Base-by-base conservation (phyloP, 345 rosid species). In the Punica granatum region DNA sequence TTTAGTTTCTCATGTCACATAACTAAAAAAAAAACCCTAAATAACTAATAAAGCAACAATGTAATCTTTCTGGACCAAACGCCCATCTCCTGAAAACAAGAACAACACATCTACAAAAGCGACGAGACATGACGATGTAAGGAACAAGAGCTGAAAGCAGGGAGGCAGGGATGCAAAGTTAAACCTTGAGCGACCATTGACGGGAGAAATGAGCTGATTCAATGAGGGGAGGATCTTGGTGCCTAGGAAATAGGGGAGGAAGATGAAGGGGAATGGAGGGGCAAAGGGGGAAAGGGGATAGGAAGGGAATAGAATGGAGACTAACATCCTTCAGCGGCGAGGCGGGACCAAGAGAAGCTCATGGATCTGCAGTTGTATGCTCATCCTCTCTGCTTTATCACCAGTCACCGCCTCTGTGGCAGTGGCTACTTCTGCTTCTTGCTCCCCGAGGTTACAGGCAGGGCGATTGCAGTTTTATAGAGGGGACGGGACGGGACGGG, bases 331-430 rank as follows among this genome's bases (percentile, higher is more conserved):
- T 91, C 87, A 25, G 89, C 72, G 70, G 97, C 97, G 70, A 86
- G 32, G 67, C 91, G 81, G 28, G 86, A 77, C 73, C 90, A 75
- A 48, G 90, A 86, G 75, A 90, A 85, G 74, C 80, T 82, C 75
- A 89, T 77, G 69, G 93, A 89, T 85, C 96, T 87, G 65, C 96
- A 82, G 78, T 87, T 81, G 34, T 64, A 41, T 28, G 70, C 65
- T 69, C 84, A 80, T 26, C 97, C 96, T 81, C 72, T 83, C 82
- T 84, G 96, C 84, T 70, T 89, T 96, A 89, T 91, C 74, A 12
- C 28, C 35, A 26, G 35, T 21, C 1, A 7, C 6, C 14, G 25
- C n/a, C n/a, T 26, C 4, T 36, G n/a, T n/a, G n/a, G n/a, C 68
- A 42, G 31, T 1, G 0, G n/a, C 0, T 0, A 18, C 0, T 35